phyloP scores from a whole-genome alignment of 1,139 yeast species.

The Diutina scorzettiae region DNA sequence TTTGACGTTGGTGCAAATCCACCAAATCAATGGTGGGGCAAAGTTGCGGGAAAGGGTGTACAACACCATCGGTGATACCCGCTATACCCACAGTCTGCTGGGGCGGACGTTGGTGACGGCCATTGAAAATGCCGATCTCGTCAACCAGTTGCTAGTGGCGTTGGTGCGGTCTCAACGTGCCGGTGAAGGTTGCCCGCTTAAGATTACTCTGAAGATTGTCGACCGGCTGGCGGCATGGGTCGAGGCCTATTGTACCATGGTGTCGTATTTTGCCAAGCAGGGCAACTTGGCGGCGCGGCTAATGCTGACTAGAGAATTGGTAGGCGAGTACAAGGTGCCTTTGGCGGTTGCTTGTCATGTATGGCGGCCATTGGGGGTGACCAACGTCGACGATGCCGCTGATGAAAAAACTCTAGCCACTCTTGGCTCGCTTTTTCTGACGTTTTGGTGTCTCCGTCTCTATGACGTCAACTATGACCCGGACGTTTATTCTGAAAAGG shows the following conservation, averaged over 20 bases:
- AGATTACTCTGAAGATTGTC: slow-evolving; percentile 55
- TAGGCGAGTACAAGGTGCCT: slow-evolving; percentile 38
- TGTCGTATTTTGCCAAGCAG: slow-evolving; percentile 37
- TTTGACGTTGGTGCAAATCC: slow-evolving; percentile 53
- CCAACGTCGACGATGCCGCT: slow-evolving; percentile 1
- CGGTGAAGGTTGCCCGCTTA: slow-evolving; percentile 31
- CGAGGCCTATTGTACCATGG: slow-evolving; percentile 49
- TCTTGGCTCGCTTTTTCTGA: slow-evolving; percentile 20
- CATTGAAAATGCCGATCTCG: slow-evolving; percentile 32
- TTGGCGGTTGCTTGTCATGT: slow-evolving; percentile 66
- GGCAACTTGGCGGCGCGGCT: slow-evolving; percentile 17
- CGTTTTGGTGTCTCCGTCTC: slow-evolving; percentile 69
- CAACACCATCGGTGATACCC: slow-evolving; percentile 47
- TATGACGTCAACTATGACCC: slow-evolving; percentile 57
- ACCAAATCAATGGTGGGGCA: slow-evolving; percentile 55
- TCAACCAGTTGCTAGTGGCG: slow-evolving; percentile 55
- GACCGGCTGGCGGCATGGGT: slow-evolving; percentile 63
- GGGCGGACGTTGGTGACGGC: slow-evolving; percentile 42
- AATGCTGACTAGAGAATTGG: slow-evolving; percentile 34
- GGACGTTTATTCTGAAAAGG: slow-evolving; percentile 29
- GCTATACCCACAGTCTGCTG: slow-evolving; percentile 36
- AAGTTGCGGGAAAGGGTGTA: slow-evolving; percentile 46
- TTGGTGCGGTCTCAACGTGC: slow-evolving; percentile 34
- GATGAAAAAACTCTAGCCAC: background rate
- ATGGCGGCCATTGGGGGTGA: slow-evolving; percentile 43